Base-by-base conservation (phyloP, 2,329 filamentous ascomycete genomes). In the Karstenula rhodostoma region DNA sequence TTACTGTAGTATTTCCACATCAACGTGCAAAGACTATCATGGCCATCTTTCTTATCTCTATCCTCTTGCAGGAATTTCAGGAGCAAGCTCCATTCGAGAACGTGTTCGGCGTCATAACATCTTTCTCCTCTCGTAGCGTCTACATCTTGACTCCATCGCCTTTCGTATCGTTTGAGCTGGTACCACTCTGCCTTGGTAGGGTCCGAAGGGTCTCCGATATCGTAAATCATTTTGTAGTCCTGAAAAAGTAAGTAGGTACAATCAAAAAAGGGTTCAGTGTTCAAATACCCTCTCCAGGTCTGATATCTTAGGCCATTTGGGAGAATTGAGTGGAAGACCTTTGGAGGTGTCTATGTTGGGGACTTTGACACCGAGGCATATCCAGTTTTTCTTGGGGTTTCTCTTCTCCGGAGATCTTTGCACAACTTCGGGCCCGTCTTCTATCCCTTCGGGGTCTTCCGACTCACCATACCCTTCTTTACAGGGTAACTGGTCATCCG, bases 21-120 rank as follows among this genome's bases (percentile, higher is more conserved):
- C 23, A 29, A 29, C 17, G 12, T 25, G 50, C 57, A 59, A n/a
- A 50, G 57, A 47, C 57, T 55, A 5, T 49, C n/a, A n/a, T n/a
- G n/a, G n/a, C n/a, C n/a, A n/a, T n/a, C n/a, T n/a, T n/a, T n/a
- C n/a, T n/a, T n/a, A n/a, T n/a, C n/a, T n/a, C n/a, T 17, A 12
- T 48, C n/a, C 8, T 48, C 43, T 42, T 55, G 13, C 10, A 59
- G 19, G 37, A 59, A 59, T 19, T 37, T 12, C n/a, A 22, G 19
- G 40, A 43, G 17, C 40, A 35, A 13, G 49, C 7, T 19, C 58
- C 58, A 60, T 29, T 60, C 58, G 15, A 60, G 53, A 1, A 60
- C 47, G 42, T 60, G 58, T 47, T 60, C 58, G 19, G 58, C 37
- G 8, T 29, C 53, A 25, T 60, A 60, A 33, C 53, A 57, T 22